A percentile compares a stretch with the other conserved stretches of the same genome.
Conservation (phyloP, 441 rosid genomes). For the Populus tomentosa region DNA sequence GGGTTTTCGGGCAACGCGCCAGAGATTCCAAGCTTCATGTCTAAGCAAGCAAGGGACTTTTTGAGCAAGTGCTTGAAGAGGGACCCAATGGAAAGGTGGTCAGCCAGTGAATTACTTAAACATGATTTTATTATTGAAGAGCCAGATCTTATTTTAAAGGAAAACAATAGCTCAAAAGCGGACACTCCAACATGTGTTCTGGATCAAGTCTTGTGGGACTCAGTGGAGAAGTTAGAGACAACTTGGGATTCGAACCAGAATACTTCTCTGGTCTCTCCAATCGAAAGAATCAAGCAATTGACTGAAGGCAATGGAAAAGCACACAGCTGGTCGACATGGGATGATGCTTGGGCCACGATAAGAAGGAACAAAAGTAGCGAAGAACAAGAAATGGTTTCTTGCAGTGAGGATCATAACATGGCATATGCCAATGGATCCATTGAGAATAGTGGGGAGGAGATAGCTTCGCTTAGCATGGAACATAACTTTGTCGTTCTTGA, state of each 20-base stretch:
- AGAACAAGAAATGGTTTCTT: background rate
- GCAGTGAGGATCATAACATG: background rate
- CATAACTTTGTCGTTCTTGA: background rate
- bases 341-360: constrained; percentile 58
- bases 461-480: constrained; percentile 8
- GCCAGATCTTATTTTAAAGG: constrained; percentile 3
- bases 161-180: background rate
- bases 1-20: constrained; percentile 57
- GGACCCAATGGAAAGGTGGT: constrained; percentile 60
- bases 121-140: constrained; percentile 39
- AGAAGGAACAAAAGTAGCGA: constrained; percentile 28
- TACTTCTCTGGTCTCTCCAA: constrained; percentile 19
- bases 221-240: constrained; percentile 21
- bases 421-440: background rate
- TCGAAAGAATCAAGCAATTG: constrained; percentile 46
- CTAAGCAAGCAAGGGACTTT: constrained; percentile 52
- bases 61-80: constrained; percentile 51
- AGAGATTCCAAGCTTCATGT: constrained; percentile 43
- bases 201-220: constrained; percentile 39
- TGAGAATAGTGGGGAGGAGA: background rate
- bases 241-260: constrained; percentile 18
- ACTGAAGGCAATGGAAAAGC: constrained; percentile 10
- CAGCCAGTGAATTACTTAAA: constrained; percentile 45
- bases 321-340: constrained; percentile 34
- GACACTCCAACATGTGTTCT: constrained; percentile 53